These are phyloP conservation scores for Ligustrum vulgare DNA, from an alignment of 257 asterid species.

Conservation along the genomic window DNA sequence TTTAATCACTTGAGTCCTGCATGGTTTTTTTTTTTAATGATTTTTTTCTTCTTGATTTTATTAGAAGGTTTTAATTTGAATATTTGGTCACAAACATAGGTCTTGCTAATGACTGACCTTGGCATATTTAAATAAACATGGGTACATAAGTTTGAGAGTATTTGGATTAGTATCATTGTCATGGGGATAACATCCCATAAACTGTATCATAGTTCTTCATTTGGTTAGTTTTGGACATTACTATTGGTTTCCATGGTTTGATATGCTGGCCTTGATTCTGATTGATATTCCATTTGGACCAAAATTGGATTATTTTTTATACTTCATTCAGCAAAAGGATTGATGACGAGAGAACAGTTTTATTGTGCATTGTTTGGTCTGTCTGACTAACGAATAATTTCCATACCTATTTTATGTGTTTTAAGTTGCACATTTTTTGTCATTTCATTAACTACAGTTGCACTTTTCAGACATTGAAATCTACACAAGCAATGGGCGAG, in stretches of 20 bases:
- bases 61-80: background rate
- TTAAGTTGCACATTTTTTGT: background rate
- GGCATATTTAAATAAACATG: background rate
- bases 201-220: background rate
- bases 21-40: background rate
- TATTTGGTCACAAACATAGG: background rate
- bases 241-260: background rate
- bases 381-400: background rate
- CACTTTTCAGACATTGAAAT: constrained; percentile 71
- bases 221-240: background rate
- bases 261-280: background rate
- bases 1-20: background rate
- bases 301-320: background rate
- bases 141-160: background rate
- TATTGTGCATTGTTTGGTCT: background rate
- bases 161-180: background rate
- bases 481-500: constrained; percentile 99
- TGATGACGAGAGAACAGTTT: background rate
- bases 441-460: background rate
- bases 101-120: background rate
- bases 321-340: background rate
- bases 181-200: background rate
- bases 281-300: too few species aligned
- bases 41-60: background rate
- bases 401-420: background rate